phyloP scores from a whole-genome alignment of 371 early-diverging fungal genomes.

The Mucor piriformis region DNA sequence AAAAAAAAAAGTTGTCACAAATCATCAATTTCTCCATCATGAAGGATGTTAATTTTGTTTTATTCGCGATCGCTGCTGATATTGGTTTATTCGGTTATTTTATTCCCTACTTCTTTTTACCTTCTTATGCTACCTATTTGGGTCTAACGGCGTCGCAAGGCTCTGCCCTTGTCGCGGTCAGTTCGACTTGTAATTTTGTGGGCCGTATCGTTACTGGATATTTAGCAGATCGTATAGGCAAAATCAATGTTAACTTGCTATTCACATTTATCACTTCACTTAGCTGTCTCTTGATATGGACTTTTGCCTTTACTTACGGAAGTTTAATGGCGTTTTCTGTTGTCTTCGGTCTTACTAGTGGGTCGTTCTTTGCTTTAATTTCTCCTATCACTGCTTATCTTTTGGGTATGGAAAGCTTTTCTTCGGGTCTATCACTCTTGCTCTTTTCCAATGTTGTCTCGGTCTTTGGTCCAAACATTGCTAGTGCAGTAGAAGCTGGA shows the following conservation, averaged over 20 bases:
- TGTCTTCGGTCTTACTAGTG: constrained; percentile 47
- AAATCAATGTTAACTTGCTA: constrained; percentile 40
- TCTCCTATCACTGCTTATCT: constrained; percentile 42
- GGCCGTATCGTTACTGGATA: constrained; percentile 59
- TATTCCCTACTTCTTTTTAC: constrained; percentile 62
- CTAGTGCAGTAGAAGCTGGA: constrained; percentile 35
- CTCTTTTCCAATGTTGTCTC: constrained; percentile 31
- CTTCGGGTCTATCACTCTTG: constrained; percentile 38
- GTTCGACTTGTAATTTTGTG: constrained; percentile 58
- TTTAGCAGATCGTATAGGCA: constrained; percentile 51
- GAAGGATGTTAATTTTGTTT: constrained; percentile 47
- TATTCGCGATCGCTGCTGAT: constrained; percentile 45
- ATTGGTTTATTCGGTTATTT: constrained; percentile 60
- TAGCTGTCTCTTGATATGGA: constrained; percentile 54
- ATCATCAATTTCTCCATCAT: constrained; percentile 49
- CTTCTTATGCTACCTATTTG: constrained; percentile 39
- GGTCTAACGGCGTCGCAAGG: constrained; percentile 36
- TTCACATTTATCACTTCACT: constrained; percentile 36
- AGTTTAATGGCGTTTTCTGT: constrained; percentile 42
- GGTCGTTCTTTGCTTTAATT: constrained; percentile 43
- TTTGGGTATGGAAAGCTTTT: constrained; percentile 37
- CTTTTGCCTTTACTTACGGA: constrained; percentile 46
- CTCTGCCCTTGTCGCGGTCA: constrained; percentile 34
- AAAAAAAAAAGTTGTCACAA: constrained; percentile 31
- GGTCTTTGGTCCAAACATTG: constrained; percentile 43